Conservation (phyloP, 345 rosid species). For the Eutrema japonicum region DNA sequence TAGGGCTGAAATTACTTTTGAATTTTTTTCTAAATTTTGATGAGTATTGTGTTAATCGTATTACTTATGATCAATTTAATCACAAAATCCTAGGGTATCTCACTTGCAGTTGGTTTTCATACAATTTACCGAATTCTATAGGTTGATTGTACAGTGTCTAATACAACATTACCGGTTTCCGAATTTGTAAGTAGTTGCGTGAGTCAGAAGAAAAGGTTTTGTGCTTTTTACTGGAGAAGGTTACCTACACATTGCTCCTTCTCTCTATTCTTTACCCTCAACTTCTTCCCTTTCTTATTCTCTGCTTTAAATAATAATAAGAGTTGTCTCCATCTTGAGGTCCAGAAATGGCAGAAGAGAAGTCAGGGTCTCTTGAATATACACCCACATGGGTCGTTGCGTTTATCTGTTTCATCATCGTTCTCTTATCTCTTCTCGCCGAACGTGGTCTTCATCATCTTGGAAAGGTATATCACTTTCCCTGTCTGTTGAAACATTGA, state of each 20-base stretch:
- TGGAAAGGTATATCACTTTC: slow-evolving; percentile 62
- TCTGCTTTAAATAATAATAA: slow-evolving; percentile 28
- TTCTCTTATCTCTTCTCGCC: slow-evolving; percentile 64
- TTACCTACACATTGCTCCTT: slow-evolving; percentile 23
- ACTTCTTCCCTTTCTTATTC: slow-evolving; percentile 33
- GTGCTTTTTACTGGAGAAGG: slow-evolving; percentile 20
- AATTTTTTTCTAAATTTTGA: too few relatives aligned
- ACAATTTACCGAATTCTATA: too few relatives aligned
- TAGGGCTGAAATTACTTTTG: too few relatives aligned
- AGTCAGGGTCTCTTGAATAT: slow-evolving; percentile 53
- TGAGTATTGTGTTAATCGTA: too few relatives aligned
- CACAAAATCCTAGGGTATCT: too few relatives aligned
- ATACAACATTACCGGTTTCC: not conserved
- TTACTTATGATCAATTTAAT: too few relatives aligned
- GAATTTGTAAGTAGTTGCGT: slow-evolving; percentile 13
- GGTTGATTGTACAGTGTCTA: too few relatives aligned
- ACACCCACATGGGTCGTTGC: slow-evolving; percentile 92
- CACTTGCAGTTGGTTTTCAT: too few relatives aligned
- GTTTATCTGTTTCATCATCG: slow-evolving; percentile 68
- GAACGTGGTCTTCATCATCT: slow-evolving; percentile 74
- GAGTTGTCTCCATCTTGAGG: slow-evolving; percentile 34
- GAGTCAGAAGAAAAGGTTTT: slow-evolving; percentile 30
- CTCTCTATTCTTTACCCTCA: slow-evolving; percentile 40
- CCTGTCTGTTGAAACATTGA: not conserved
- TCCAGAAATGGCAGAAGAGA: slow-evolving; percentile 47